These are phyloP conservation scores for Fusarium lyarnte DNA, from an alignment of 2,329 filamentous ascomycete genomes.

Conservation along the genomic window DNA sequence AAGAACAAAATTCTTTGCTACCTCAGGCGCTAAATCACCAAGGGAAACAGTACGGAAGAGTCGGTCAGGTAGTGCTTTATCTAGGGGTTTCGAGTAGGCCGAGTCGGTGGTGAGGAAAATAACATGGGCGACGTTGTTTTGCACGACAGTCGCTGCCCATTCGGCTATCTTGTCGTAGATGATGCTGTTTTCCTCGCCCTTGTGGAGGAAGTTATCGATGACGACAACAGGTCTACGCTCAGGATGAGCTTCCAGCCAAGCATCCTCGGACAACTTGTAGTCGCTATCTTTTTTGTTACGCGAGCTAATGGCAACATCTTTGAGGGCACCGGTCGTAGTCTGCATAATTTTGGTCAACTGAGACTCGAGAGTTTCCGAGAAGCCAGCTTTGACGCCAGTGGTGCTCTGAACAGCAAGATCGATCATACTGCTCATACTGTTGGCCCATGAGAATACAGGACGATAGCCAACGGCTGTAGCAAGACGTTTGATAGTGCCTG, in stretches of 20 bases:
- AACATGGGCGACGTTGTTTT: slow-evolving; percentile 90
- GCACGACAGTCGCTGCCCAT: slow-evolving; percentile 88
- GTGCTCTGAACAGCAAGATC: slow-evolving; percentile 94
- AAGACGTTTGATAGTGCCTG: slow-evolving; percentile 82
- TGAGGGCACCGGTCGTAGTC: slow-evolving; percentile 82
- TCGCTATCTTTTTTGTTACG: slow-evolving; percentile 80
- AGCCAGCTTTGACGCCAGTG: slow-evolving; percentile 92
- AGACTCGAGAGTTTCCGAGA: slow-evolving; percentile 90
- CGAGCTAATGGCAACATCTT: slow-evolving; percentile 75
- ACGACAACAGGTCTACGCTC: slow-evolving; percentile 85
- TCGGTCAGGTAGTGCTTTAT: slow-evolving; percentile 87
- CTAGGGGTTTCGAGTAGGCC: slow-evolving; percentile 86
- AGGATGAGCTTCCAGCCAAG: slow-evolving; percentile 89
- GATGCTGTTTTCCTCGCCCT: slow-evolving; percentile 70
- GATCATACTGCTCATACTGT: slow-evolving; percentile 90
- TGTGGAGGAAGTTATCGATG: slow-evolving; percentile 91
- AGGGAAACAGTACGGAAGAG: slow-evolving; percentile 88
- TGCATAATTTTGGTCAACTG: slow-evolving; percentile 91
- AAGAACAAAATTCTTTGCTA: slow-evolving; percentile 91
- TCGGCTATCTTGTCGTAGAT: slow-evolving; percentile 85
- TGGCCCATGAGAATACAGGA: slow-evolving; percentile 96
- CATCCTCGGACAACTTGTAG: slow-evolving; percentile 77
- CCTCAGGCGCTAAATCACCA: slow-evolving; percentile 84
- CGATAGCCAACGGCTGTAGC: slow-evolving; percentile 88
- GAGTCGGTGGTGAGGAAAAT: slow-evolving; percentile 93